Evolutionary conservation across 192 early-diverging fungal species (phyloP), one percentile per base, ranked within the genome.

Genomic region (Cetraspora pellucida): DNA sequence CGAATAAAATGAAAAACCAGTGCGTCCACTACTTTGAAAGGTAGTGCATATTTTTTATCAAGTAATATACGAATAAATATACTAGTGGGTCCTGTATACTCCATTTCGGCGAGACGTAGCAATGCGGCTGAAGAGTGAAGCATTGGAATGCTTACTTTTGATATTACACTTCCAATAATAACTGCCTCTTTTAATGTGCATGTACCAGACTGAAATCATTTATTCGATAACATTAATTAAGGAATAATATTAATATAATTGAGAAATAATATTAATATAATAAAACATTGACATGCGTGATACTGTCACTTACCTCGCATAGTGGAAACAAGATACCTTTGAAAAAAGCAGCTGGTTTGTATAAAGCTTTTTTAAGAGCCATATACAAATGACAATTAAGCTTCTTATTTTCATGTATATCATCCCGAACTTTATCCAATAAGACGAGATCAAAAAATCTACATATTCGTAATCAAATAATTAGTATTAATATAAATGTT

Each of bases 21-120:
- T 28, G 92, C 90, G 79, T 98, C 96, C 19, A 99, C 91, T 25
- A 97, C 96, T 85, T 96, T 96, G 90, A 91, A 99, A 1, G 96
- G 97, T 78, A 98, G 84, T 2, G 97, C 96, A 72, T 98, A 98
- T 83, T 99, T 99, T 79, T 98, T 99, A 83, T 99, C 97, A 21
- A 99, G 87, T 61, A 99, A 84, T 61, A 99, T 87, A 66, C 96
- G 95, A 72, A 99, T 95, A 81, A 99, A 99, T 77, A 97, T 83
- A 58, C 89, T 91, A 81, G 95, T 96, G 72, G 97, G 91, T 63
- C 92, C 97, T 47, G 94, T 93, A 86, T 99, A 99, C 46, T 97
- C 95, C 97, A 99, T 97, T 75, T 99, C 96, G 14, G 96, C 95
- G 75, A 99, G 82, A 78, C 96, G 92, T 78, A 96, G 85, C 75